Evolutionary conservation across 1,284 basidiomycete genomes (phyloP), one percentile per base, ranked within the genome.

Genomic region (Porogramme epimiltina): DNA sequence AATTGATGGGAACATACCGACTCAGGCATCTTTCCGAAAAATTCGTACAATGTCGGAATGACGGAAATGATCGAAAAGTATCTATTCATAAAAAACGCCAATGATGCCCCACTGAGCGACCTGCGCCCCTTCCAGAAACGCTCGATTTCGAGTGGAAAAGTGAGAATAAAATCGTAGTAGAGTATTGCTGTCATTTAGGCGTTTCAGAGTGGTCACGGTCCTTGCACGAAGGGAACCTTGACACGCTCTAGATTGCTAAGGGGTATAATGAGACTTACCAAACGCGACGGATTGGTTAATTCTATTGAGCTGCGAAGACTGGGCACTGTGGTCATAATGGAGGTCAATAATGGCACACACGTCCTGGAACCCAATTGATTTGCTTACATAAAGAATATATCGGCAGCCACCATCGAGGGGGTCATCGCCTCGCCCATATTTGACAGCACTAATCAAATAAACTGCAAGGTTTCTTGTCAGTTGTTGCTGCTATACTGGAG

Each of bases 91-190:
- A 52, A 45, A 51, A 48, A 37, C 52, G 58, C 50, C 51, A 55
- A 48, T 2, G 40, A 50, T 10, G 43, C 37, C 37, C 37, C 40
- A 4, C 28, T 31, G 28, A 31, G 28, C 6, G 42, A 43, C 20
- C 41, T 33, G 15, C 46, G 28, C 15, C 20, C 46, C 23, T 26
- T 45, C 49, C 50, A 50, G 34, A 48, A 56, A 9, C 40, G 44
- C 23, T 31, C 58, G 55, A 70, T 45, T 59, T 69, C 47, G 37
- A 66, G 18, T 60, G 70, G 19, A 56, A 61, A 2, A 54, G 68
- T 26, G 69, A 70, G 68, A 20, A 48, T 20, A 33, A 44, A 52
- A n/a, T 52, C 51, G 24, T 48, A 52, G 25, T 48, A 52, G 28
- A 51, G 36, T 11, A 47, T 45, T 25, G 22, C 42, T 54, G 23